Evolutionary conservation across 1,284 basidiomycete genomes (phyloP).

Genomic region (Malassezia psittaci): DNA sequence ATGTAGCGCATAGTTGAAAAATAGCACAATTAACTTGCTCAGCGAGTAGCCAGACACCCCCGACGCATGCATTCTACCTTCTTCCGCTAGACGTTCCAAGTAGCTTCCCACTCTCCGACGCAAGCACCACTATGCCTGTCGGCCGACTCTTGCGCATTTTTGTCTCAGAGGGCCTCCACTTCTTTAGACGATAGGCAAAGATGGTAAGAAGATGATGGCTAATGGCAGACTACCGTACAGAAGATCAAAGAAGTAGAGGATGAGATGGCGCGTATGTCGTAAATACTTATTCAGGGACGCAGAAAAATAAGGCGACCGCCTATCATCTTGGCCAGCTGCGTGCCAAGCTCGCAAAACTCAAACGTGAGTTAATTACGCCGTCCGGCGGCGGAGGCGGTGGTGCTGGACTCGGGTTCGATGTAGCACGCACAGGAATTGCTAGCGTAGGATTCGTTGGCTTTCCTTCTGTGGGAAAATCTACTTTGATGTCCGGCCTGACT

Average conservation of each 20-base stretch:
- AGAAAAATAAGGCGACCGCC: slow-evolving; percentile 74
- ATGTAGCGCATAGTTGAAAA: slow-evolving; percentile 8
- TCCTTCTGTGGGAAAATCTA: slow-evolving; percentile 61
- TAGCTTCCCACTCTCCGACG: neutral
- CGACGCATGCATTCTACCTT: neutral
- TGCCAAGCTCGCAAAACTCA: slow-evolving; percentile 93
- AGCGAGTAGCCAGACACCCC: neutral
- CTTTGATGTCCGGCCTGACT: slow-evolving; percentile 87
- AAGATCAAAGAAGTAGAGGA: slow-evolving; percentile 47
- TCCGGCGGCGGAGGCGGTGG: slow-evolving; percentile 66
- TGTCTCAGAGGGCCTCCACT: neutral
- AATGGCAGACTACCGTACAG: slow-evolving; percentile 32
- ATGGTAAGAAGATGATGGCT: slow-evolving; percentile 8
- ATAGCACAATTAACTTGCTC: slow-evolving; percentile 5
- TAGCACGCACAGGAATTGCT: slow-evolving; percentile 87
- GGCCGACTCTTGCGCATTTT: slow-evolving; percentile 9
- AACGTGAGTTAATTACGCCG: slow-evolving; percentile 81
- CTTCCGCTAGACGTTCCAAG: neutral
- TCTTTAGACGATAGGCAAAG: slow-evolving; percentile 1
- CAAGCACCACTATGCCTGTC: neutral
- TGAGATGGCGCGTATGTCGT: slow-evolving; percentile 38
- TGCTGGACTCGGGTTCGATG: slow-evolving; percentile 65
- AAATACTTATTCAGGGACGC: slow-evolving; percentile 53
- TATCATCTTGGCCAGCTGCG: slow-evolving; percentile 95
- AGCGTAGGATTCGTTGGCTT: slow-evolving; percentile 62